Conservation (phyloP, 176 grass and related monocot species). For the Elaeis guineensis region DNA sequence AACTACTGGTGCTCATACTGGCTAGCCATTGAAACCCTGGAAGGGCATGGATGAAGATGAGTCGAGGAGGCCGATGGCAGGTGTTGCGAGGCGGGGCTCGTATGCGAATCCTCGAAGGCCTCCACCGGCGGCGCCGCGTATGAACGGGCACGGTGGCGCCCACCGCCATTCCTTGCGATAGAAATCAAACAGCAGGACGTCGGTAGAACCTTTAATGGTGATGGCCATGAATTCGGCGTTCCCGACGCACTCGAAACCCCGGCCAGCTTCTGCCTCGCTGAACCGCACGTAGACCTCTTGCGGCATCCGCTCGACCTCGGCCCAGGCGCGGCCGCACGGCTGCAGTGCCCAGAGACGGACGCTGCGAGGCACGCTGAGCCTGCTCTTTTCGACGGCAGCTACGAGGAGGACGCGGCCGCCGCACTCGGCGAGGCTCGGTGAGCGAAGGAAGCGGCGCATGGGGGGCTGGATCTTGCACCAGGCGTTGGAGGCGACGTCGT, state of each 20-base stretch:
- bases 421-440: conserved; percentile 59
- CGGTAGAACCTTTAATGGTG: conserved; percentile 21
- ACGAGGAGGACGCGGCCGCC: conserved; percentile 56
- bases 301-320: conserved; percentile 74
- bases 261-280: conserved; percentile 29
- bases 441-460: conserved; percentile 80
- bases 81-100: conserved; percentile 75
- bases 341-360: conserved; percentile 76
- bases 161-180: conserved; percentile 62
- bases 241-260: conserved; percentile 72
- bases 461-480: conserved; percentile 89
- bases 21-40: conserved; percentile 47
- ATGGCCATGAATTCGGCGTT: conserved; percentile 61
- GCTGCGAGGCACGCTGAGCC: conserved; percentile 82
- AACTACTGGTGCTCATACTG: neutral
- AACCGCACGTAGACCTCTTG: conserved; percentile 61
- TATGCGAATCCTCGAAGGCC: conserved; percentile 55
- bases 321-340: conserved; percentile 41
- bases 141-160: conserved; percentile 63
- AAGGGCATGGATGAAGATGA: conserved; percentile 38
- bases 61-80: conserved; percentile 79
- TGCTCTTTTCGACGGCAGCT: conserved; percentile 85
- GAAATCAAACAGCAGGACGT: conserved; percentile 70
- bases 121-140: conserved; percentile 16
- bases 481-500: conserved; percentile 49